Base-by-base conservation (phyloP, 1,284 basidiomycete genomes). In the Cryptococcus wingfieldii region DNA sequence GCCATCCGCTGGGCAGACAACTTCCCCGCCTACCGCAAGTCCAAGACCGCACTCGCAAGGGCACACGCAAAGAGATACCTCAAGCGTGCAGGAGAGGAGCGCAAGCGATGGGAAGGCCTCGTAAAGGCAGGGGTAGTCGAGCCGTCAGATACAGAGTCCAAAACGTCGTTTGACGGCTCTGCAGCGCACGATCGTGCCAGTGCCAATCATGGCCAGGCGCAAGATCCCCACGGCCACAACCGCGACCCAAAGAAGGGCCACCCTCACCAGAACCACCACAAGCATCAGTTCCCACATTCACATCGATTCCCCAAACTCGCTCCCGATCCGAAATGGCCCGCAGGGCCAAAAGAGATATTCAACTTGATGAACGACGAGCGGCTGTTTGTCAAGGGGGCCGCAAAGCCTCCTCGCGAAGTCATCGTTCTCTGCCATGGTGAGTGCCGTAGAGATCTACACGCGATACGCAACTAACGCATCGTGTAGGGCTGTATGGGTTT, bases 381-480 rank as follows among this genome's bases (percentile, higher is more conserved):
- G 0, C 79, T 94, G 19, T 87, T 83, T 65, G 82, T 89, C 57
- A 89, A 61, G 9, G 67, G 68, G 4, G 54, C 88, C 2, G 67
- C 90, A 25, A 82, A 89, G 55, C 82, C 82, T 6, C 95, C 95
- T 0, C 82, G 90, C 13, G 85, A 91, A 74, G 91, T 93, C 3
- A 88, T 98, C 60, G 92, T 96, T 0, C 81, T 98, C 14, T 98
- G 92, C 68, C 95, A 98, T 77, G 93, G 93, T 91, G 71, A 72
- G 84, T 75, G 16, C 4, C 3, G 28, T 41, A 23, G n/a, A n/a
- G 25, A 23, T 27, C 38, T 44, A 28, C 1, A 38, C 31, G 48
- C 23, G 23, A 23, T 23, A 23, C 25, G 4, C 18, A 39, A 23
- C 54, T 50, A 38, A 55, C 23, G 23, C 5, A 2, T 19, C 2